Base-by-base conservation (phyloP, 306 rosid genomes). In the Luffa acutangula region DNA sequence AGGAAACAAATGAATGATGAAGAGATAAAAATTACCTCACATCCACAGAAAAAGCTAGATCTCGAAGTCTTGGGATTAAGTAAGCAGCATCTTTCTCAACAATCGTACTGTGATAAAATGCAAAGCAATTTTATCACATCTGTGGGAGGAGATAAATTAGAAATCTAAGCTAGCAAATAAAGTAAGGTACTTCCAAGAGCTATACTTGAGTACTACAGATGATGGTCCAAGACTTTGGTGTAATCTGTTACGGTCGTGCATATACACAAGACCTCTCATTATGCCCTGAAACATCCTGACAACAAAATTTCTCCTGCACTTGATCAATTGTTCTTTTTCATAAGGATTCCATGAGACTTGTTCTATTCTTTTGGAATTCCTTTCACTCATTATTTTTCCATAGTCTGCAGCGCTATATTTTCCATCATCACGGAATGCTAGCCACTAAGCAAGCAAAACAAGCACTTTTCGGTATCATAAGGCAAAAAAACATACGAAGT, bases 141-240 rank as follows among this genome's bases (percentile, higher is more conserved):
- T 46, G 34, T 31, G 10, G 36, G 51, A 21, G 53, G 45, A 65
- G 17, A 80, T 5, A 66, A 39, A 25, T 17, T n/a, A 48, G 37
- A 17, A 72, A 42, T 12, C 62, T 62, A 65, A 78, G 63, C 43
- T 79, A 39, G 69, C 83, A 81, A 79, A 74, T 65, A 57, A 71
- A 13, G 37, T 62, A 18, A 4, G 82, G 79, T 51, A 49, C 75
- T 71, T 82, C 70, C 36, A 41, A 62, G 42, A 59, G 37, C 82
- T 91, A 81, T 87, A 92, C 98, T 94, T 94, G 75, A 94, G 97
- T 82, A 81, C 84, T 65, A 94, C 83, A 79, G 98, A 94, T 82
- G 94, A 88, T 33, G 98, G 97, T 82, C 98, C 98, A 69, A 94
- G 93, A 88, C 98, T 94, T 86, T 94, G 98, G 85, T 94, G 98